These are phyloP conservation scores for Ceratobasidium theobromae DNA, from an alignment of 1,284 basidiomycete species.

Conservation along the genomic window DNA sequence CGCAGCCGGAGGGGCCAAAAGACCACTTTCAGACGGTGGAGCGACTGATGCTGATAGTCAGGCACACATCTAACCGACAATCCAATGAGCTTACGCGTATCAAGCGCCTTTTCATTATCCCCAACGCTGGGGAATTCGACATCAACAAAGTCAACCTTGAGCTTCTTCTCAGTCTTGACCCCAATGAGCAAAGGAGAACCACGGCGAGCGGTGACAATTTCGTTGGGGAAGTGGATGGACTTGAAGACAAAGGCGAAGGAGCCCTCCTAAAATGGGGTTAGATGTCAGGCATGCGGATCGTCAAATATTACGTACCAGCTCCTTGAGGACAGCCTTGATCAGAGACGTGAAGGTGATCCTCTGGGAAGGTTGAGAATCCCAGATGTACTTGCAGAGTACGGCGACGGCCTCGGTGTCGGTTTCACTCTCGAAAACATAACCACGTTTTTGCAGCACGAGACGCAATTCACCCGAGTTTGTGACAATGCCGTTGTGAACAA, in stretches of 20 bases:
- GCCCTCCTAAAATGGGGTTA: slow-evolving; percentile 61
- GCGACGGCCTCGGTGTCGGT: slow-evolving; percentile 99
- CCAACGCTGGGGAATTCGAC: slow-evolving; percentile 86
- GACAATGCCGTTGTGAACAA: slow-evolving; percentile 99
- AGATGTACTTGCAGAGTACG: slow-evolving; percentile 95
- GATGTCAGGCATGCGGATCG: not conserved
- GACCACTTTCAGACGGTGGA: slow-evolving; percentile 52
- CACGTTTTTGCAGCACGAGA: slow-evolving; percentile 93
- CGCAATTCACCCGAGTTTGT: slow-evolving; percentile 92
- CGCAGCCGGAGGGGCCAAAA: slow-evolving; percentile 73
- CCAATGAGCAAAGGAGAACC: slow-evolving; percentile 97
- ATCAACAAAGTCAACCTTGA: slow-evolving; percentile 99
- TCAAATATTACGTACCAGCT: slow-evolving; percentile 57
- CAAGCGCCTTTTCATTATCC: slow-evolving; percentile 56
- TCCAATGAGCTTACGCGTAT: slow-evolving; percentile 54
- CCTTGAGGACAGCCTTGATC: slow-evolving; percentile 95
- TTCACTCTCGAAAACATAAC: slow-evolving; percentile 92
- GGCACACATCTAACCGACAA: not conserved
- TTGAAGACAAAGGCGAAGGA: slow-evolving; percentile 99
- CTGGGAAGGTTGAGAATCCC: slow-evolving; percentile 90
- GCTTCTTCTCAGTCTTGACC: slow-evolving; percentile 99
- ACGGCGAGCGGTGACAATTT: slow-evolving; percentile 93
- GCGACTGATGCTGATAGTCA: slow-evolving; percentile 45
- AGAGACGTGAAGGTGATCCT: slow-evolving; percentile 88
- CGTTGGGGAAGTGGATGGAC: slow-evolving; percentile 93